Base-by-base conservation (phyloP, 768 basidiomycete species). In the Suillus ampliporus region DNA sequence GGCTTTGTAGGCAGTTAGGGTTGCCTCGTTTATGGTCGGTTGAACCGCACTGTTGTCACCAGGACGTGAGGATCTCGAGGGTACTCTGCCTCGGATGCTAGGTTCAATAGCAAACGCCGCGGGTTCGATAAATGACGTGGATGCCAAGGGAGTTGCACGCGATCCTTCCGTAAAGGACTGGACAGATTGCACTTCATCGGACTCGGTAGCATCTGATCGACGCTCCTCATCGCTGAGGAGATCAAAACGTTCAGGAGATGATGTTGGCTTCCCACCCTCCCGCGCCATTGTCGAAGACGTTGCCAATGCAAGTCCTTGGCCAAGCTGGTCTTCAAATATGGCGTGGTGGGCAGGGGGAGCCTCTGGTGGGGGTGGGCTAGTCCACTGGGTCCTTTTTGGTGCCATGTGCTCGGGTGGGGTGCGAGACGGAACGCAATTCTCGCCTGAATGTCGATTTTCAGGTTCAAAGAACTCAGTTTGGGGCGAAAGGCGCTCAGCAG, bases 351-450 rank as follows among this genome's bases (percentile, higher is more conserved):
- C 83, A 11, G 84, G 80, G 0, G 92, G 81, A 1, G 91, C 92
- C 68, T 89, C 90, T 1, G 88, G 85, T 4, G 92, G 90, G 28
- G 92, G 92, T 10, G 92, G 91, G 66, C 90, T 92, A 2, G 92
- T 94, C 92, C 92, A 94, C 74, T 90, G 89, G 37, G 84, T 80
- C 35, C 92, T 85, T 70, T 83, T 89, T 1, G 92, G 90, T 19
- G 90, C 91, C 92, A 93, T 92, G 67, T 91, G 90, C 61, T 88
- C 88, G 2, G 88, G 86, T 47, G 83, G 86, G 9, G 83, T 79
- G 17, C 82, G 82, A 52, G 78, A 61, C 67, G 74, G 74, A 50
- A 70, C 76, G 67, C 63, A 77, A 66, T 71, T 72, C 35, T 72
- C 75, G 60, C 69, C 64, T 46, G 72, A 63, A 40, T 72, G 67